phyloP scores from a whole-genome alignment of 371 early-diverging fungal genomes.

The Chytridiales sp. region DNA sequence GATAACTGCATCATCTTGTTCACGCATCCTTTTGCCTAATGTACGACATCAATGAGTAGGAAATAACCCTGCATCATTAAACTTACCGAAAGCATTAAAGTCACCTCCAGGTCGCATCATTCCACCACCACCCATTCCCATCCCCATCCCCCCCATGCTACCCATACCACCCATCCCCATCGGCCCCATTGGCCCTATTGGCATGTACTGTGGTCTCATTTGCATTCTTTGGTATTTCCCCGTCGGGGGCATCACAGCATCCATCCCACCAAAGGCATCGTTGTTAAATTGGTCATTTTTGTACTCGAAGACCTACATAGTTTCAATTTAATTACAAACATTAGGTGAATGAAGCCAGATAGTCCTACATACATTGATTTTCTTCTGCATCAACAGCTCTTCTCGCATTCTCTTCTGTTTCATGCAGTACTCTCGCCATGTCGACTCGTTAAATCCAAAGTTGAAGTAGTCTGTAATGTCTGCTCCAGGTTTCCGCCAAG shows the following conservation, averaged over 20 bases:
- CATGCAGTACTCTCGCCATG: slow-evolving; percentile 89
- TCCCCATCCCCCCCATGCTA: slow-evolving; percentile 2
- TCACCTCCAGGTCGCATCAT: slow-evolving; percentile 9
- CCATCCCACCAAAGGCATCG: slow-evolving; percentile 1
- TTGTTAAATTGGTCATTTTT: not conserved
- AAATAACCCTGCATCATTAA: not conserved
- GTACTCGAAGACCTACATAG: slow-evolving; percentile 14
- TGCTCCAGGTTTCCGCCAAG: slow-evolving; percentile 97
- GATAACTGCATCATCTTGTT: slow-evolving; percentile 30
- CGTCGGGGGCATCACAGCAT: slow-evolving; percentile 3
- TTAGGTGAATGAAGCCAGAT: slow-evolving; percentile 10
- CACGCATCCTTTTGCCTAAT: slow-evolving; percentile 26
- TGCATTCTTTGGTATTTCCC: slow-evolving; percentile 20
- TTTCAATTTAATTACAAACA: not conserved
- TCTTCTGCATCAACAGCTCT: slow-evolving; percentile 39
- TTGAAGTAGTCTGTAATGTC: slow-evolving; percentile 99
- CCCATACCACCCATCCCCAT: slow-evolving; percentile 7
- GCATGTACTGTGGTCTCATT: slow-evolving; percentile 20
- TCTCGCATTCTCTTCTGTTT: slow-evolving; percentile 87
- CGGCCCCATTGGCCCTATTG: slow-evolving; percentile 9
- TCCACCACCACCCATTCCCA: slow-evolving; percentile 14
- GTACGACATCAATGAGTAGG: not conserved
- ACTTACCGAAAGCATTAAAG: slow-evolving; percentile 21
- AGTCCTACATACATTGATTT: slow-evolving; percentile 26
- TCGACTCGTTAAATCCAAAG: slow-evolving; percentile 95